These are phyloP conservation scores for Phoenix roebelenii DNA, from an alignment of 176 grass and related monocot species.

Conservation along the genomic window DNA sequence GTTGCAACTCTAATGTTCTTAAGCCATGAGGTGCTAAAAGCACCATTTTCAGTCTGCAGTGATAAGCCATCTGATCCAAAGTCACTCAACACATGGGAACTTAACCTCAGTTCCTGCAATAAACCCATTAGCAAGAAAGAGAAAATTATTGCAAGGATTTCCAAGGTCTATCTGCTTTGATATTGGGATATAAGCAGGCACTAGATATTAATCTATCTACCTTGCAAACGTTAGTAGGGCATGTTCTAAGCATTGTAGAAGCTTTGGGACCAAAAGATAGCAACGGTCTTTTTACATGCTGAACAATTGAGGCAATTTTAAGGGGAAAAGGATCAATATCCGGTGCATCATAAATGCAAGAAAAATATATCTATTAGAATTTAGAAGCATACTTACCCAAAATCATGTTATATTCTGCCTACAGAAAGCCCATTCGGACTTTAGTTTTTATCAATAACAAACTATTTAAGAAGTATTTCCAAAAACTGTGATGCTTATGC, in stretches of 20 bases:
- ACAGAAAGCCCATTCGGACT: too few relatives aligned
- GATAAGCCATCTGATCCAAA: constrained; percentile 67
- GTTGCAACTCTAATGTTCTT: constrained; percentile 45
- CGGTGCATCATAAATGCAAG: too few relatives aligned
- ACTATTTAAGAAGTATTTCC: too few relatives aligned
- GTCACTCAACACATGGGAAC: constrained; percentile 60
- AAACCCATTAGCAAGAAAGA: not conserved
- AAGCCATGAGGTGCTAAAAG: constrained; percentile 95
- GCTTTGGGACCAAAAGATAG: constrained; percentile 84
- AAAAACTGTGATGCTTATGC: too few relatives aligned
- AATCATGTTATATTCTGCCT: too few relatives aligned
- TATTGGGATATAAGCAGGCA: not conserved
- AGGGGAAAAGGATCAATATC: too few relatives aligned
- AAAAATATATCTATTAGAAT: too few relatives aligned
- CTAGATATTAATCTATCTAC: constrained; percentile 24
- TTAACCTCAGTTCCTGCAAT: constrained; percentile 73
- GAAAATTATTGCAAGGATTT: not conserved
- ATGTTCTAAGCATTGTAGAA: constrained; percentile 84
- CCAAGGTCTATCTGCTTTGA: too few relatives aligned
- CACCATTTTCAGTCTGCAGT: constrained; percentile 68
- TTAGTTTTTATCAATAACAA: too few relatives aligned
- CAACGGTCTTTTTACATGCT: constrained; percentile 81
- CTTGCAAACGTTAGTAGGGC: constrained; percentile 76
- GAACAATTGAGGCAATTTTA: constrained; percentile 17
- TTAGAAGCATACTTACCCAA: too few relatives aligned